Base-by-base conservation (phyloP, 2,329 filamentous ascomycete species). In the Pseudogymnoascus pannorum region DNA sequence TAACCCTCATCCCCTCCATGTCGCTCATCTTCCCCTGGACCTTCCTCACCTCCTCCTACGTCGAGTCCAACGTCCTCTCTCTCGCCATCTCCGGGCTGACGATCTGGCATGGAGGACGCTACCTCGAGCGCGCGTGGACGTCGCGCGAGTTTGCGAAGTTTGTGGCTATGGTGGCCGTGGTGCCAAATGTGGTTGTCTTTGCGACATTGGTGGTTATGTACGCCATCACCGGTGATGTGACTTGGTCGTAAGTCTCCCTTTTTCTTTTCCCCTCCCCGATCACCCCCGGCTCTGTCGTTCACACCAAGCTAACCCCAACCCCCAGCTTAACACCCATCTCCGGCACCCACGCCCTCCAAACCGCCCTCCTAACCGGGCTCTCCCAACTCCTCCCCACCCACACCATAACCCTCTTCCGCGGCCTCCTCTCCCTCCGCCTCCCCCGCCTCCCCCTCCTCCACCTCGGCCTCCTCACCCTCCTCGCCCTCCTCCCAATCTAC, bases 351-450 rank as follows among this genome's bases (percentile, higher is more conserved):
- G 87, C 92, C 14, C 80, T 97, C 62, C 93, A 97, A 75, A 92
- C 94, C 54, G 87, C 89, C 64, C 97, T 97, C 78, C 88, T 99
- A 64, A 91, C 97, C 69, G 91, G 93, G 60, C 96, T 97, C 77
- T 97, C 96, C 77, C 94, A 99, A 76, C 89, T 99, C 58, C 89
- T 97, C 35, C 94, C 94, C 20, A 92, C 96, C 64, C 94, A 99
- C 75, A 99, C 94, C 9, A 93, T 97, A 60, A 94, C 93, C 4
- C 84, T 99, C 62, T 93, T 96, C 78, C 88, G 89, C 66, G 92
- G 92, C 66, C 78, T 96, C 64, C 74, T 97, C 63, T 96, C 94
- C 63, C 86, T 97, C 74, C 89, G 93, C 67, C 92, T 99, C 60
- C 85, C 85, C 16, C 78, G 83, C 57, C 85, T 87, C 68, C 85